A percentile compares a stretch with the other conserved stretches of the same genome.
These are phyloP conservation scores for Coelastrella sp. DNA, from an alignment of 139 green algal species.

Conservation along the genomic window DNA sequence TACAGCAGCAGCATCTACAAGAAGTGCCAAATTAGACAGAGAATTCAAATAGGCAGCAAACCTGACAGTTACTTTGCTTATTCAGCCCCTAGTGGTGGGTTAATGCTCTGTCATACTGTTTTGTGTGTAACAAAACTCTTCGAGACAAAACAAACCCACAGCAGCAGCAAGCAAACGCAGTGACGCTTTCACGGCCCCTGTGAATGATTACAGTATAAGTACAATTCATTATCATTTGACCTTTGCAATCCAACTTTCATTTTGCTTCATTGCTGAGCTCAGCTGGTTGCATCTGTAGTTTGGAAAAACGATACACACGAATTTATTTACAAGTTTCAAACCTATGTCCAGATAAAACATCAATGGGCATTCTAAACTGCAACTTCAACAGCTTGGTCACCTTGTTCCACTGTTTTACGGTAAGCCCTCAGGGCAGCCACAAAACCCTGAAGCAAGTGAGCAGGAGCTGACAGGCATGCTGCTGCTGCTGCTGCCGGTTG, in stretches of 20 bases:
- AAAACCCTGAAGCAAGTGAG: conserved; percentile 20
- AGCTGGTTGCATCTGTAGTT: not conserved
- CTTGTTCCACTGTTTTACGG: conserved; percentile 1
- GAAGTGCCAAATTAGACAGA: not conserved
- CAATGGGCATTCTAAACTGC: too few species aligned
- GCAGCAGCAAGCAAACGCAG: not conserved
- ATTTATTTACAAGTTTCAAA: too few species aligned
- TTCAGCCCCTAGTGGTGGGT: not conserved
- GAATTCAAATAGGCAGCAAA: too few species aligned
- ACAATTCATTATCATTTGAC: too few species aligned
- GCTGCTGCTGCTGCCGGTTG: conserved; percentile 10
- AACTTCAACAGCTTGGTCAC: not conserved
- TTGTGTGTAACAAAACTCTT: too few species aligned
- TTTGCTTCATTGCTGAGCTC: too few species aligned
- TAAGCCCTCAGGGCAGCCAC: not conserved
- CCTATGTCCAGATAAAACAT: not conserved
- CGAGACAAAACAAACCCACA: not conserved
- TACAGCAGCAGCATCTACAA: conserved; percentile 17
- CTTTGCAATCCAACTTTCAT: too few species aligned
- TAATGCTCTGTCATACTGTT: not conserved
- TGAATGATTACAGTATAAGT: not conserved
- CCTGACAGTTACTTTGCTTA: not conserved
- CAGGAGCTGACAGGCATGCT: not conserved
- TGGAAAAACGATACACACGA: too few species aligned
- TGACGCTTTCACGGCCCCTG: not conserved